Evolutionary conservation across 2,329 filamentous ascomycete species (phyloP), one percentile per base, ranked within the genome.

Genomic region (Nigrospora sphaerica): DNA sequence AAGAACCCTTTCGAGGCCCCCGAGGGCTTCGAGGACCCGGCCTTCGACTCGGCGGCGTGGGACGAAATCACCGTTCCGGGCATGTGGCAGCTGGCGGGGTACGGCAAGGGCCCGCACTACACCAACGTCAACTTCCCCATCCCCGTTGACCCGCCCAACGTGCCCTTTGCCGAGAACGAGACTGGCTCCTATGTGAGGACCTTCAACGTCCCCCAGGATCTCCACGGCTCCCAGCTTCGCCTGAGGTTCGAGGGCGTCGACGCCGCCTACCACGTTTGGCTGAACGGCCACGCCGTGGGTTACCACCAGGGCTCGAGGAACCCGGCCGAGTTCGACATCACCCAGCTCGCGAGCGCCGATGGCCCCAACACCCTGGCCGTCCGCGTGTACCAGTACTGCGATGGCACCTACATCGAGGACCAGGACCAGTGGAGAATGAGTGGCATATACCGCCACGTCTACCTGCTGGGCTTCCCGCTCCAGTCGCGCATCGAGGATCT

Each of bases 11-110:
- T 67, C 31, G 62, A 67, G 42, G 67, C 65, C 0, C 65, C 65
- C 1, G 53, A 53, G 12, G 58, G 57, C 16, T 67, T 67, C 39
- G 55, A 63, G 46, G 48, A 56, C 16, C 57, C 59, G 13, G 39
- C 45, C 18, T 61, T 59, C 43, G 51, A 58, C 36, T 51, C 53
- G 4, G 39, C 62, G 14, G 47, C 34, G 48, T 81, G 78, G 78
- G 62, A 63, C 18, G 65, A 75, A 34, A 78, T 85, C 34, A 56
- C 68, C 7, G 84, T 88, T 0, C 85, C 83, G 0, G 80, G 81
- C 13, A 80, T 82, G 68, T 88, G 85, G 85, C 84, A 88, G 61
- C 67, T 85, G 1, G 78, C 86, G 55, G 83, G 83, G 13, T 80
- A 78, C 53, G 84, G 83, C 4, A 65, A 66, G 18, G 69, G 73